Evolutionary conservation across 139 green algal genomes (phyloP), one percentile per base, ranked within the genome.

Genomic region (Astrephomene gubernaculifera): DNA sequence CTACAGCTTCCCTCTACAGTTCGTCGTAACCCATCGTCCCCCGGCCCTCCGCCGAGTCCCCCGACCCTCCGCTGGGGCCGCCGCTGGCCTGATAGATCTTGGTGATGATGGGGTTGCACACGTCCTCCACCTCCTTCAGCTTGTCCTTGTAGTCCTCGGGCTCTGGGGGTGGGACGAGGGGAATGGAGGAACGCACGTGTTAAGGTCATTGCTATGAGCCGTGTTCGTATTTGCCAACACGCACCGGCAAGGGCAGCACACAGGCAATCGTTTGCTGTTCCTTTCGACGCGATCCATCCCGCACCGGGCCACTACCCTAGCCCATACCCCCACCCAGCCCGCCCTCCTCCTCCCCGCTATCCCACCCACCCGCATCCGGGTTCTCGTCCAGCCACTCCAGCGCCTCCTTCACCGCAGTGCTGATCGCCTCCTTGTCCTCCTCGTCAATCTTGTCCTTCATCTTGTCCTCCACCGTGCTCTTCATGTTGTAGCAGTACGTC

Each of bases 111-210:
- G 97, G 97, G 75, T 95, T 94, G 89, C 90, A 95, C 5, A 96
- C 83, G 36, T 97, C 96, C 93, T 99, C 96, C 38, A 99, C 89
- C 86, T 98, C 95, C 93, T 99, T 99, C 27, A 97, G 90, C 91
- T 98, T 97, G 52, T 99, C 97, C 75, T 97, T 91, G 91, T 96
- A 98, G 79, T 99, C 97, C 54, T 99, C 97, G 39, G 89, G 90
- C 14, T 97, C 94, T 86, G 80, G 52, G 38, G 35, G 21, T 27
- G n/a, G n/a, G 89, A 86, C n/a, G 9, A 41, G 9, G 8, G 29
- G 19, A 10, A n/a, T 7, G 29, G 31, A 9, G 41, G 12, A 10
- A 45, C 9, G 31, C 6, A 39, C n/a, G 31, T 43, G 63, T n/a
- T n/a, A n/a, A 41, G 8, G n/a, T 43, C 25, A 31, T 35, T 19